phyloP scores from a whole-genome alignment of 1,284 basidiomycete species.

The Spongiforma sp. region DNA sequence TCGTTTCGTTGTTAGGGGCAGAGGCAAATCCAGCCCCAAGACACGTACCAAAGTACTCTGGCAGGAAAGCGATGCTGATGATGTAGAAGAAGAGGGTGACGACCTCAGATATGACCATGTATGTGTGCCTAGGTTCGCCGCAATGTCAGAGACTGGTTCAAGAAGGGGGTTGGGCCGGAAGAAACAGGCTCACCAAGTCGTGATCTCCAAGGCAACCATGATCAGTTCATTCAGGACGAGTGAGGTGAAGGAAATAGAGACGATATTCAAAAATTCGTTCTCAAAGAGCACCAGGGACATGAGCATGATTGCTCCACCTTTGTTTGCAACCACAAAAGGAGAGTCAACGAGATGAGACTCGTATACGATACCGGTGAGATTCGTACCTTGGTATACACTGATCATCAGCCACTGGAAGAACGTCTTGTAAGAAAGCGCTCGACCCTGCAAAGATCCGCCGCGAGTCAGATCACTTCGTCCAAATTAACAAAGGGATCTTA shows the following conservation, averaged over 20 bases:
- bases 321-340: not conserved
- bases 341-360: not conserved
- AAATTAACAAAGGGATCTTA: not conserved
- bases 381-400: slow-evolving; percentile 92
- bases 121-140: slow-evolving; percentile 74
- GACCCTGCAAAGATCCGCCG: slow-evolving; percentile 64
- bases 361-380: too few relatives aligned
- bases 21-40: too few relatives aligned
- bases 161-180: not conserved
- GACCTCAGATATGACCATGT: slow-evolving; percentile 95
- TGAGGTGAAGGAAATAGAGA: slow-evolving; percentile 97
- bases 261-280: slow-evolving; percentile 97
- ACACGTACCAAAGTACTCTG: slow-evolving; percentile 94
- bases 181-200: slow-evolving; percentile 78
- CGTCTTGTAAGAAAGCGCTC: slow-evolving; percentile 93
- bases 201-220: slow-evolving; percentile 98
- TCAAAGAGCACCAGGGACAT: slow-evolving; percentile 96
- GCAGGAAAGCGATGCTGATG: slow-evolving; percentile 91
- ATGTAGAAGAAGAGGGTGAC: slow-evolving; percentile 91
- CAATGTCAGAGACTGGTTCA: not conserved
- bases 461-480: slow-evolving; percentile 7
- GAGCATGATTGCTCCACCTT: slow-evolving; percentile 98
- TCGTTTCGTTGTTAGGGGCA: too few relatives aligned
- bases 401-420: slow-evolving; percentile 99
- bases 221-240: slow-evolving; percentile 97